Percentiles rank a stretch among this genome's conserved stretches.
Evolutionary conservation across 441 rosid species (phyloP).

Genomic region (Geranium incanum): DNA sequence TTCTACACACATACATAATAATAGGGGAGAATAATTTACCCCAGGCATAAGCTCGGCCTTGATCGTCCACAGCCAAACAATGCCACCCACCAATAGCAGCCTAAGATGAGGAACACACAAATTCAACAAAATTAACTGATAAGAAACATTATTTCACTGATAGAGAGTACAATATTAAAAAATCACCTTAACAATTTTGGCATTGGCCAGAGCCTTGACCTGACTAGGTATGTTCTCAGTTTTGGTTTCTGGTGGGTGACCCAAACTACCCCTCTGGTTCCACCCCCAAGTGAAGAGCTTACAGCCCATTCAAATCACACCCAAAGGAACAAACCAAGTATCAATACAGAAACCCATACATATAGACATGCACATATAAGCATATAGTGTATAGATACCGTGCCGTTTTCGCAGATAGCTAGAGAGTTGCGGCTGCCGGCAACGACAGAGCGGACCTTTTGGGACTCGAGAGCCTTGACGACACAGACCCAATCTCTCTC

Average conservation of each 20-base stretch:
- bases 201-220: conserved; percentile 72
- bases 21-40: conserved; percentile 34
- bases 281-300: conserved; percentile 99
- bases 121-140: neutral
- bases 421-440: conserved; percentile 97
- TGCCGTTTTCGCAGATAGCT: conserved; percentile 90
- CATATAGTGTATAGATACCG: conserved; percentile 33
- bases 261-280: conserved; percentile 96
- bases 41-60: conserved; percentile 96
- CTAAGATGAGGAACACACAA: conserved; percentile 31
- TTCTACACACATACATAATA: conserved; percentile 2
- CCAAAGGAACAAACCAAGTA: neutral
- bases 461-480: conserved; percentile 63
- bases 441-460: conserved; percentile 67
- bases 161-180: neutral
- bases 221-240: conserved; percentile 81
- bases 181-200: conserved; percentile 73
- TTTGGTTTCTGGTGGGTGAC: conserved; percentile 88
- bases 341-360: neutral
- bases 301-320: conserved; percentile 14
- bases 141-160: neutral
- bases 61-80: conserved; percentile 98
- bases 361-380: neutral
- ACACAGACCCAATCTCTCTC: conserved; percentile 74
- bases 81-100: conserved; percentile 99